These are phyloP conservation scores for Boletus patriciae DNA, from an alignment of 768 basidiomycete genomes.

Conservation along the genomic window DNA sequence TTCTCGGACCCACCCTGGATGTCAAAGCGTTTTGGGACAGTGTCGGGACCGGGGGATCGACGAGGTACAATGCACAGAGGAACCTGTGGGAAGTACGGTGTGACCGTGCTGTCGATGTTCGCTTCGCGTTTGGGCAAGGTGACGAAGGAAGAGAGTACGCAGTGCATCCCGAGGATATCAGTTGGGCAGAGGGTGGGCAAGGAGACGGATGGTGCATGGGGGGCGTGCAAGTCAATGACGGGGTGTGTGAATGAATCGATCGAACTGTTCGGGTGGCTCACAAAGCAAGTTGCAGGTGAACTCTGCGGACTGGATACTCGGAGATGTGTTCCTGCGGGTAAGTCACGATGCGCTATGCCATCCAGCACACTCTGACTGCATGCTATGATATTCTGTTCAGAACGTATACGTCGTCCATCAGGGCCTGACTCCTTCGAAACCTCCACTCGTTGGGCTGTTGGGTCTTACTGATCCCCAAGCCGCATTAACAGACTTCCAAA, in stretches of 20 bases:
- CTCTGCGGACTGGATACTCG: constrained; percentile 61
- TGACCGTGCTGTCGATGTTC: constrained; percentile 46
- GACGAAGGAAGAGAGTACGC: constrained; percentile 37
- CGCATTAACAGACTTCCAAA: constrained; percentile 41
- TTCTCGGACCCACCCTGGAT: constrained; percentile 53
- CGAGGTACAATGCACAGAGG: constrained; percentile 36
- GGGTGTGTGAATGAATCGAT: constrained; percentile 31
- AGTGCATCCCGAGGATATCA: constrained; percentile 53
- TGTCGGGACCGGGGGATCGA: constrained; percentile 41
- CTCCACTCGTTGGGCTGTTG: constrained; percentile 48
- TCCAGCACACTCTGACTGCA: constrained; percentile 1
- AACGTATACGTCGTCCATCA: constrained; percentile 57
- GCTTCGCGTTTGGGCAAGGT: constrained; percentile 45
- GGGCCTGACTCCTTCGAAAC: constrained; percentile 37
- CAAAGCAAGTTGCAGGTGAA: constrained; percentile 38
- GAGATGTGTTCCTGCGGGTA: constrained; percentile 58
- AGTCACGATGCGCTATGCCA: constrained; percentile 10
- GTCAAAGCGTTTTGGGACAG: constrained; percentile 53
- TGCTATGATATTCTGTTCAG: constrained; percentile 26
- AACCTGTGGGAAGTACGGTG: constrained; percentile 53
- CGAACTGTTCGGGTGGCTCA: not conserved
- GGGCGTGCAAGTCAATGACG: constrained; percentile 55
- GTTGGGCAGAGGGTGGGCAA: constrained; percentile 45
- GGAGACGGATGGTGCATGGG: constrained; percentile 54
- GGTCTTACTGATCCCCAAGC: constrained; percentile 41